A percentile compares a stretch with the other conserved stretches of the same genome.
phyloP scores from a whole-genome alignment of 1,139 yeast species.

The Eremothecium cymbalariae region DNA sequence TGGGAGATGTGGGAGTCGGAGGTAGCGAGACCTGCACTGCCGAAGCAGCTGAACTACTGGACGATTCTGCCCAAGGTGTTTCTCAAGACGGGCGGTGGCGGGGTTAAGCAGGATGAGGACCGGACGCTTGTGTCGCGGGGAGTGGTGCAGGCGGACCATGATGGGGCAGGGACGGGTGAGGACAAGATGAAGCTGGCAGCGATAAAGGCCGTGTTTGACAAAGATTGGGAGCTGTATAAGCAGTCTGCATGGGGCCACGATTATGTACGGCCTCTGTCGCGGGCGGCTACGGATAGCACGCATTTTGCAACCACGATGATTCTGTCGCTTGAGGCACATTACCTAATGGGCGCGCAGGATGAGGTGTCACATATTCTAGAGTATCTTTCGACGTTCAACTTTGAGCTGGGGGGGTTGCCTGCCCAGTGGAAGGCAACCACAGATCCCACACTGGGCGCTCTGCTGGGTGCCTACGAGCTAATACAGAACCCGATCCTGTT shows the following conservation, averaged over 20 bases:
- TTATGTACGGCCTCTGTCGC: slow-evolving; percentile 39
- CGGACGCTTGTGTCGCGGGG: too few relatives aligned
- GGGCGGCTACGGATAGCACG: slow-evolving; percentile 36
- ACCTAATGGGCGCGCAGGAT: slow-evolving; percentile 49
- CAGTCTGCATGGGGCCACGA: slow-evolving; percentile 63
- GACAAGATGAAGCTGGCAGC: neutral
- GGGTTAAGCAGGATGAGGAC: too few relatives aligned
- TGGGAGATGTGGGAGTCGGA: slow-evolving; percentile 3
- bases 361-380: slow-evolving; percentile 47
- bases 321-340: slow-evolving; percentile 63
- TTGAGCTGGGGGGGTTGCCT: slow-evolving; percentile 32
- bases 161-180: slow-evolving; percentile 17
- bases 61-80: neutral
- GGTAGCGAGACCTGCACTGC: neutral
- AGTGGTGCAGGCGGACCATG: neutral
- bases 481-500: slow-evolving; percentile 48
- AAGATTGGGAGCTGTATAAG: slow-evolving; percentile 54
- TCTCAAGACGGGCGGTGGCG: neutral
- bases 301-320: slow-evolving; percentile 47
- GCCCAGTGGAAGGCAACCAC: slow-evolving; percentile 38
- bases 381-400: slow-evolving; percentile 47
- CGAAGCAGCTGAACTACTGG: neutral
- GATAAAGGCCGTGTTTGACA: slow-evolving; percentile 45
- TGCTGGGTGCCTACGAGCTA: slow-evolving; percentile 61
- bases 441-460: slow-evolving; percentile 65